Evolutionary conservation across 2,329 filamentous ascomycete species (phyloP).

Genomic region (Cladosporium sp.): DNA sequence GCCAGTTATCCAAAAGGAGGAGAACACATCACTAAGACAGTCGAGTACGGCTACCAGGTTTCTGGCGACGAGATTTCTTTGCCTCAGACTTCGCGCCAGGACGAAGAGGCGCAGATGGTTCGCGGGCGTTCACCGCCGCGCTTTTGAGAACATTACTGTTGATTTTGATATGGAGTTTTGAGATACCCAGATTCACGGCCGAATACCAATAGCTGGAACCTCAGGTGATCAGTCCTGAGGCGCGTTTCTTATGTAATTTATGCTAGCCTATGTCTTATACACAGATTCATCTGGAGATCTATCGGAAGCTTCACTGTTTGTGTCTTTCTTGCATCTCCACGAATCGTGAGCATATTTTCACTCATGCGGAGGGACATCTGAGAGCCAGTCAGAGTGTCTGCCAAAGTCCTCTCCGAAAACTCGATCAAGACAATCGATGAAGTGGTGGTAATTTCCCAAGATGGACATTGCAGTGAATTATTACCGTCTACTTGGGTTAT

Average conservation of each 20-base stretch:
- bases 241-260: neutral
- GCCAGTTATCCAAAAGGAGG: neutral
- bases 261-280: neutral
- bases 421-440: neutral
- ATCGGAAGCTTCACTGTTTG: neutral
- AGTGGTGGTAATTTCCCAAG: neutral
- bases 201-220: neutral
- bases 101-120: conserved; percentile 11
- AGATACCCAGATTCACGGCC: neutral
- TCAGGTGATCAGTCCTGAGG: conserved; percentile 10
- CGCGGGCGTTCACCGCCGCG: neutral
- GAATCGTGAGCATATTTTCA: too few species aligned
- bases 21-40: conserved; percentile 5
- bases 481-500: neutral
- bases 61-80: neutral
- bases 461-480: too few species aligned
- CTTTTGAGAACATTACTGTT: neutral
- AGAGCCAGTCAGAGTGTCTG: too few species aligned
- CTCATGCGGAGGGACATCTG: too few species aligned
- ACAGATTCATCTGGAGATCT: neutral
- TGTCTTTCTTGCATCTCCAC: neutral
- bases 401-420: too few species aligned
- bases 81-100: neutral
- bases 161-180: too few species aligned
- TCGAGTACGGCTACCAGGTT: conserved; percentile 10